These are phyloP conservation scores for Candida suzukii DNA, from an alignment of 805 yeast genomes.

Conservation along the genomic window DNA sequence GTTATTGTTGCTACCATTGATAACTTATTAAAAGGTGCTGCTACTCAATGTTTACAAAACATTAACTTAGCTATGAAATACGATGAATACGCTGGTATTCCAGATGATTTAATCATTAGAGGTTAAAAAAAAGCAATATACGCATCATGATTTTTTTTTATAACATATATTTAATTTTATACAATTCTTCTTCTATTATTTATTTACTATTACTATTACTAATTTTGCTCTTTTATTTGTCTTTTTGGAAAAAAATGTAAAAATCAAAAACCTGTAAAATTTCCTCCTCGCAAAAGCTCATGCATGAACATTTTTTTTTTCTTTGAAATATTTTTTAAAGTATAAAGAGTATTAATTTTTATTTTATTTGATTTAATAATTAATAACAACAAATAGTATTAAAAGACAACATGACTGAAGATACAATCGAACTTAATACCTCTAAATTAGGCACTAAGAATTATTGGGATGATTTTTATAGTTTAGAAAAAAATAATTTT, in stretches of 20 bases:
- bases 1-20: constrained; percentile 95
- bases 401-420: constrained; percentile 5
- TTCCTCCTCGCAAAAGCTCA: no score
- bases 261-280: no score
- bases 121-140: constrained; percentile 22
- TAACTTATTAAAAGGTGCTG: constrained; percentile 94
- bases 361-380: no score
- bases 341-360: no score
- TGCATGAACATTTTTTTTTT: no score
- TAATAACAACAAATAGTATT: no score
- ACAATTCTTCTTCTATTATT: background rate
- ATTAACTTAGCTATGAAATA: constrained; percentile 85
- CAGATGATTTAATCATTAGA: constrained; percentile 54
- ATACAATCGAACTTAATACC: constrained; percentile 42
- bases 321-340: no score
- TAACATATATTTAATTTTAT: background rate
- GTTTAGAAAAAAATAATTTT: constrained; percentile 66
- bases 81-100: constrained; percentile 94
- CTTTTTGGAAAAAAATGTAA: no score
- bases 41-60: constrained; percentile 96
- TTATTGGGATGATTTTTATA: constrained; percentile 90
- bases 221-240: no score
- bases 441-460: constrained; percentile 83
- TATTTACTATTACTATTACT: background rate
- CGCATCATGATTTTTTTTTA: background rate